These are phyloP conservation scores for Mitragyna speciosa DNA, from an alignment of 257 asterid species.

Conservation along the genomic window DNA sequence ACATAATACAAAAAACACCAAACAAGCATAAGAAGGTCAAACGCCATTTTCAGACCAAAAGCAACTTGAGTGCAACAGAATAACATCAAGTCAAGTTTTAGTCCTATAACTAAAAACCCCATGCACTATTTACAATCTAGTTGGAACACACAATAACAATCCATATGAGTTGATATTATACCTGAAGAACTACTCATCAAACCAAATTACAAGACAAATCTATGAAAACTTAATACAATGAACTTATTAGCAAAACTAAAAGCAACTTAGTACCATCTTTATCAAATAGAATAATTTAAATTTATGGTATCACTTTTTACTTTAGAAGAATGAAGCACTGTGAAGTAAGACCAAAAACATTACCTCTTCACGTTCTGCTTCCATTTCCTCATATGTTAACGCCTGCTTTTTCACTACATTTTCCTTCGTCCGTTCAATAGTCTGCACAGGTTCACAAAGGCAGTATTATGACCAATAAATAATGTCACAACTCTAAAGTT, in stretches of 20 bases:
- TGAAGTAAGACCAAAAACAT: not conserved
- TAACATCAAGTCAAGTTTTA: not conserved
- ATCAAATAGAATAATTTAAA: too few relatives aligned
- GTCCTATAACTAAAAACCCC: too few relatives aligned
- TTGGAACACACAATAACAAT: not conserved
- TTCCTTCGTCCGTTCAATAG: slow-evolving; percentile 80
- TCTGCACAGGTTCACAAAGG: slow-evolving; percentile 46
- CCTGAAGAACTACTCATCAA: not conserved
- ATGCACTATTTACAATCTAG: not conserved
- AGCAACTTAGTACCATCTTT: too few relatives aligned
- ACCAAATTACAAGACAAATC: not conserved
- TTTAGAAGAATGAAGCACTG: not conserved
- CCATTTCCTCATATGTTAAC: slow-evolving; percentile 95
- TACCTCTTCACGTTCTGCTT: slow-evolving; percentile 98
- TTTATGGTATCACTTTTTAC: not conserved
- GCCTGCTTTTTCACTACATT: slow-evolving; percentile 94
- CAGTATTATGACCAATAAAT: not conserved
- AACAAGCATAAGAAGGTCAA: not conserved
- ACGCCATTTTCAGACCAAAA: not conserved
- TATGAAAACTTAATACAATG: not conserved
- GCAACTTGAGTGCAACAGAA: not conserved
- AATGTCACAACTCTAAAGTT: not conserved
- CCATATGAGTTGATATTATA: not conserved
- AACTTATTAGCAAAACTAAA: too few relatives aligned
- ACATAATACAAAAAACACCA: not conserved